These are phyloP conservation scores for Pterocarpus macrocarpus DNA, from an alignment of 306 rosid genomes.

Conservation along the genomic window DNA sequence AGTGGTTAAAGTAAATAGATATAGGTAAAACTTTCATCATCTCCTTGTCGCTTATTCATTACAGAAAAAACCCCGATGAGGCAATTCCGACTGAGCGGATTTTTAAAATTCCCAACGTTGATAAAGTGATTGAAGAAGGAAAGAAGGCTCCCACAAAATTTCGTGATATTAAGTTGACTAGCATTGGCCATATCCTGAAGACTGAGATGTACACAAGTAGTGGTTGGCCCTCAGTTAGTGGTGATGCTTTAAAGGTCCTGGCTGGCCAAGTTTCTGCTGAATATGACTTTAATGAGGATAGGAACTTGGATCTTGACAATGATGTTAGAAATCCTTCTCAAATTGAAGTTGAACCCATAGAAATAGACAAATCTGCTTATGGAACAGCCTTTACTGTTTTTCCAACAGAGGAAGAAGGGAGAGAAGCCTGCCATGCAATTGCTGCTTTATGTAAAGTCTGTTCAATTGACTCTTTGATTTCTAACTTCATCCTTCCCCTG, in stretches of 20 bases:
- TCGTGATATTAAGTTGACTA: constrained; percentile 66
- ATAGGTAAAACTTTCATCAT: constrained; percentile 17
- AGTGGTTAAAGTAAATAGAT: constrained; percentile 3
- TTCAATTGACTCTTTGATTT: constrained; percentile 89
- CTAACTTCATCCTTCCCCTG: constrained; percentile 96
- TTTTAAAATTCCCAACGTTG: constrained; percentile 79
- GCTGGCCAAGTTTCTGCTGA: constrained; percentile 92
- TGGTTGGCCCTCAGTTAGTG: constrained; percentile 97
- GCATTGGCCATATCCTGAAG: constrained; percentile 54
- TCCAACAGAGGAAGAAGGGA: constrained; percentile 68
- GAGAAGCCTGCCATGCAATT: constrained; percentile 96
- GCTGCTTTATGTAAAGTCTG: constrained; percentile 95
- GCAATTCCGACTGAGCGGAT: constrained; percentile 68
- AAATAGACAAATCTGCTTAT: constrained; percentile 63
- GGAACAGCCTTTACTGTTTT: constrained; percentile 82
- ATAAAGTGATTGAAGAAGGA: constrained; percentile 79
- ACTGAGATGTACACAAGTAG: constrained; percentile 77
- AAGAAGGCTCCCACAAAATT: constrained; percentile 74
- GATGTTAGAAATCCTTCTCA: constrained; percentile 53
- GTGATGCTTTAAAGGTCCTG: constrained; percentile 75
- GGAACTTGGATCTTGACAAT: constrained; percentile 45
- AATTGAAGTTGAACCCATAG: constrained; percentile 46
- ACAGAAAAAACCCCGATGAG: constrained; percentile 72
- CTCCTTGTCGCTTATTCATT: constrained; percentile 42
- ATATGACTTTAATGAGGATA: constrained; percentile 66